Base-by-base conservation (phyloP, 257 asterid species). In the Plantago elongata region DNA sequence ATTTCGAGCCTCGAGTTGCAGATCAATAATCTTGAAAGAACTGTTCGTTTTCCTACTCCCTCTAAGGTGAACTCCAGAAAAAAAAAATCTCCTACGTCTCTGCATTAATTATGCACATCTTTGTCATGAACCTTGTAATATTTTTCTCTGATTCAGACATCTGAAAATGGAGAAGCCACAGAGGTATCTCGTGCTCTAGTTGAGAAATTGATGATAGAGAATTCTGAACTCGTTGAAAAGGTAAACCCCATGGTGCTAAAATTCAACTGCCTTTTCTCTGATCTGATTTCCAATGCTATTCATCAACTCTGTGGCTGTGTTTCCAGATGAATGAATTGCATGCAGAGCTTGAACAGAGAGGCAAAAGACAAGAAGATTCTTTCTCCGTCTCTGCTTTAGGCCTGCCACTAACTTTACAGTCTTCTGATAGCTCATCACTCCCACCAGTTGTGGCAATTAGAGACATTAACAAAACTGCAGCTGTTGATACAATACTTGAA, bases 171-270 rank as follows among this genome's bases (percentile, higher is more conserved):
- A 63, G 77, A 74, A 51, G 67, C 48, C 16, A 69, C 69, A 52
- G 90, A 75, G 63, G 81, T 79, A 69, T 69, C 83, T n/a, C 66
- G 17, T 40, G 79, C 73, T 71, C 69, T 74, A 65, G 81, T 75
- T 65, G 87, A 73, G 69, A 86, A 65, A 69, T 69, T 81, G 76
- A 57, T 72, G 12, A 17, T 57, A 38, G 90, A 86, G 75, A 86
- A 84, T 77, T 68, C 81, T 11, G 74, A 81, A 73, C 89, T 77
- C 70, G 87, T 76, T 62, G 85, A 64, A 65, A 83, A 88, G 82
- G 96, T 88, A 72, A 60, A 54, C 57, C 58, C 47, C 61, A 37
- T 52, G 22, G 58, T 30, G 12, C 30, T 15, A 52, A 17, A 9
- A 5, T 9, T 52, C 40, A 13, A 17, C 15, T 52, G 30, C 30